Evolutionary conservation across 345 rosid genomes (phyloP), one percentile per base, ranked within the genome.

Genomic region (Lepidium sativum): DNA sequence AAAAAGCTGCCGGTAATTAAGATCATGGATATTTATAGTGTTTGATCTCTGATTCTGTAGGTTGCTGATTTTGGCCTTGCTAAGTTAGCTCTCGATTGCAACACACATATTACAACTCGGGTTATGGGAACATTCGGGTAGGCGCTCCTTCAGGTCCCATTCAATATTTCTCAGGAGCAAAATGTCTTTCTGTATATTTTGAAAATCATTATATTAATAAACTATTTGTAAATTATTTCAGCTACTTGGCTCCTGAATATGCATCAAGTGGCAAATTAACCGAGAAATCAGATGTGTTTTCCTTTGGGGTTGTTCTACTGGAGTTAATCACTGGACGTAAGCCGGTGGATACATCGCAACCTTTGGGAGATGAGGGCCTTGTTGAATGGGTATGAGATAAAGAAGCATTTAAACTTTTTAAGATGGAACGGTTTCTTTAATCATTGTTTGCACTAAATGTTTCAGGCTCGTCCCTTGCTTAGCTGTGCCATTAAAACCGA

Each of bases 51-150:
- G 68, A 25, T 60, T 66, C 37, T 65, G 11, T 83, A 92, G 98
- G 98, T 92, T 83, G 81, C 96, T n/a, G 98, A 92, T 72, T 92
- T 92, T 71, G 98, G 98, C 57, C 96, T 89, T 65, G 98, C 98
- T 67, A 92, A 89, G 74, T 77, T 92, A 82, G 94, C 89, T 68
- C 82, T 86, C 6, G 98, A 92, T 56, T 83, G 85, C 56, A 74
- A 89, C 81, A 86, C 97, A 7, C 98, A 89, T 56, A 67, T 92
- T 58, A 86, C 97, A 35, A 92, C 98, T 9, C 90, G 98, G 1
- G 97, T 92, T 54, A 89, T 92, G 94, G 98, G 98, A 76, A 92
- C 98, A 57, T 92, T 89, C 35, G 98, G 97, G 98, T 92, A 80
- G 63, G 83, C 51, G 3, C 2, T 11, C 29, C 37, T 60, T 31